Base-by-base conservation (phyloP, 129 eudicot genomes). In the Tagetes erecta region DNA sequence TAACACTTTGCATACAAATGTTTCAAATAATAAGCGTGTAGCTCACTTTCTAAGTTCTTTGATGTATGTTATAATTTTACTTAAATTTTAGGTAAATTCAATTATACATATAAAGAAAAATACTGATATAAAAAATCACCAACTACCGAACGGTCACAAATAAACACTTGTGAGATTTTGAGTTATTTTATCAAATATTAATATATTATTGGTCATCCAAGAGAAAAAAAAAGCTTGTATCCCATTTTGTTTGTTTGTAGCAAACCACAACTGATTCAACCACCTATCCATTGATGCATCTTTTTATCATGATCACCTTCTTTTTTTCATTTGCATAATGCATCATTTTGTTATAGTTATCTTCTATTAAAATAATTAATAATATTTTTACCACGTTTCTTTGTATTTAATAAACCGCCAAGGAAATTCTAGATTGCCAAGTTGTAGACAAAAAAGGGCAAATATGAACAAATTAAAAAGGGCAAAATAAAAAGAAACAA, bases 391-490 rank as follows among this genome's bases (percentile, higher is more conserved):
- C 8, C 2, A 1, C 1, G 20, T 53, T 5, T 1, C 20, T 36
- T 36, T 62, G 4, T 4, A 35, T 5, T 1, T 8, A 62, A 36
- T 1, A 5, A 12, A 34, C 13, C 27, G 44, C 13, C 12, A 66
- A 41, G 27, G 49, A 38, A 51, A 6, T 34, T 41, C 55, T 41
- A 56, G 41, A 72, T 31, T 46, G 57, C 30, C 57, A 46, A 68
- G 58, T 27, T 45, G 9, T 45, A 30, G 64, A 70, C n/a, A 57
- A 41, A 52, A 55, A 52, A 41, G 51, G 60, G 30, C 56, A 68
- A 34, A 4, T 20, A 68, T 12, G 14, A 20, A 31, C 0, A 37
- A 31, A 30, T 12, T 3, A 55, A 27, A 55, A 55, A 20, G 0
- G 35, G 60, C 9, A 13, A 55, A 55, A 55, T 55, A 64, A 64